These are phyloP conservation scores for Candida gigantensis DNA, from an alignment of 1,139 yeast genomes.

Conservation along the genomic window DNA sequence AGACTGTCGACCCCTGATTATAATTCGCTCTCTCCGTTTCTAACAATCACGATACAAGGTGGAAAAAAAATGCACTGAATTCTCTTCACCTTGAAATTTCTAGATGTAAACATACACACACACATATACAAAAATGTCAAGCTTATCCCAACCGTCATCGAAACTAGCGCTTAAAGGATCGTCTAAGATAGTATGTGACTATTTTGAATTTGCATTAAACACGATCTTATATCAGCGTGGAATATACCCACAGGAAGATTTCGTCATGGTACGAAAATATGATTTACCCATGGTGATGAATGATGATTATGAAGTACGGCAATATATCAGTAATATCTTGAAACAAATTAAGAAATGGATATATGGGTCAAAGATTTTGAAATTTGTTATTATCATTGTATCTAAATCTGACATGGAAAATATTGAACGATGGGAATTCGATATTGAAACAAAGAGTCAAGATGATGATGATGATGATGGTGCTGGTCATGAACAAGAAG, in stretches of 20 bases:
- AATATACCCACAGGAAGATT: slow-evolving; percentile 87
- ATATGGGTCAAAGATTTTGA: slow-evolving; percentile 65
- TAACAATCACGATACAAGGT: no score
- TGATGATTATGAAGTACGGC: slow-evolving; percentile 73
- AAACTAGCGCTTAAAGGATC: slow-evolving; percentile 75
- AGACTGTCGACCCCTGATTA: no score
- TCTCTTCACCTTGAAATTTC: no score
- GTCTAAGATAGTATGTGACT: slow-evolving; percentile 75
- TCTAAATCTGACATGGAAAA: slow-evolving; percentile 66
- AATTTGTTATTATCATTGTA: slow-evolving; percentile 70
- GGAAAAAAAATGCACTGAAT: slow-evolving; percentile 3
- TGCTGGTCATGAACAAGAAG: slow-evolving; percentile 6
- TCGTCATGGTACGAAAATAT: slow-evolving; percentile 75
- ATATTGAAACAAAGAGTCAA: slow-evolving; percentile 45
- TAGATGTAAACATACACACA: no score
- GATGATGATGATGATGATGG: not conserved
- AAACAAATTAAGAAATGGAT: slow-evolving; percentile 84
- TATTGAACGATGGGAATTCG: slow-evolving; percentile 88
- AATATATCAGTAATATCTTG: slow-evolving; percentile 68
- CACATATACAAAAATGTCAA: no score
- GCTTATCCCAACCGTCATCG: slow-evolving; percentile 11
- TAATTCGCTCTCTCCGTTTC: no score
- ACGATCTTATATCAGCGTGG: slow-evolving; percentile 87
- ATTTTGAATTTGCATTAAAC: slow-evolving; percentile 79
- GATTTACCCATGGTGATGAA: slow-evolving; percentile 75